Evolutionary conservation across 441 rosid species (phyloP).

Genomic region (Eutrema salsugineum): DNA sequence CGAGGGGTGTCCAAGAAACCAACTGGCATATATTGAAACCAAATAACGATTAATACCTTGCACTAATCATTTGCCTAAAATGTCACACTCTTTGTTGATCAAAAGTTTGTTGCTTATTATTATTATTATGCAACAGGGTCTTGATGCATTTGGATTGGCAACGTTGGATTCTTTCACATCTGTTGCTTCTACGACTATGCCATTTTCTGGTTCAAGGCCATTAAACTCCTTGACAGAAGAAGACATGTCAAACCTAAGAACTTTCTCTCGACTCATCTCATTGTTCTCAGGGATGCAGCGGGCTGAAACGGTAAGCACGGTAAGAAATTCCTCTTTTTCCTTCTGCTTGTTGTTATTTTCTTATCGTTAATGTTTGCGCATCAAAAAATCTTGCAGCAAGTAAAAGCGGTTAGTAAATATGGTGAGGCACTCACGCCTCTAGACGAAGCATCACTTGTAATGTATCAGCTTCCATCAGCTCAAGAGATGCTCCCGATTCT

Average conservation of each 20-base stretch:
- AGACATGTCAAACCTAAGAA: conserved; percentile 71
- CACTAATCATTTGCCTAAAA: neutral
- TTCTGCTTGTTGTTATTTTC: neutral
- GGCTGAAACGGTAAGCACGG: conserved; percentile 53
- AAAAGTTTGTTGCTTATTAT: conserved; percentile 7
- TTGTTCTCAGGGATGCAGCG: conserved; percentile 55
- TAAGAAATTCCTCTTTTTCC: conserved; percentile 20
- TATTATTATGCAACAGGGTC: conserved; percentile 47
- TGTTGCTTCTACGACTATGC: conserved; percentile 39
- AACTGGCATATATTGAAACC: neutral
- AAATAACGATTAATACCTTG: neutral
- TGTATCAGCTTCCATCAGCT: conserved; percentile 56
- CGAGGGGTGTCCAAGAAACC: neutral
- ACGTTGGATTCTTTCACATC: conserved; percentile 63
- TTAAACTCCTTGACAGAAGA: conserved; percentile 63
- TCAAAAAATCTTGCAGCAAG: conserved; percentile 40
- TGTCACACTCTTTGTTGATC: neutral
- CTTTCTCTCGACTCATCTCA: conserved; percentile 59
- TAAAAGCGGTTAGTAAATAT: conserved; percentile 20
- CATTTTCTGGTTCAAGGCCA: conserved; percentile 44
- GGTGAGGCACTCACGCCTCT: conserved; percentile 32
- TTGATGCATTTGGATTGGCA: conserved; percentile 91
- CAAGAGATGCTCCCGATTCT: conserved; percentile 67
- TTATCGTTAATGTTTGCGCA: neutral
- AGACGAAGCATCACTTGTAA: conserved; percentile 38